Conservation (phyloP, 805 yeast species). For the Candida sithepensis region DNA sequence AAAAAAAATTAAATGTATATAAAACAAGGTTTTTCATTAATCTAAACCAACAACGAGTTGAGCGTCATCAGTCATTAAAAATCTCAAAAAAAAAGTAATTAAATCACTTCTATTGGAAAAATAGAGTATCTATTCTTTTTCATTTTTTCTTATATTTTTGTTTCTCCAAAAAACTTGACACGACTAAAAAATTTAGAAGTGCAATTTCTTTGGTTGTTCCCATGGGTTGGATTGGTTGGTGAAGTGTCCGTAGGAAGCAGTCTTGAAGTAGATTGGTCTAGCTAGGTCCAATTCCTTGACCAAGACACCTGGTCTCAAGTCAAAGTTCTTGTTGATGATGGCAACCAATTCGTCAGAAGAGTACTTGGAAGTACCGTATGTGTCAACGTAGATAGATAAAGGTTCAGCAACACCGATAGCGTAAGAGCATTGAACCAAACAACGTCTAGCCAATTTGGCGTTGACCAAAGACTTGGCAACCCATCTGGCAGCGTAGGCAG, state of each 20-base stretch:
- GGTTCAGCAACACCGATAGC: constrained; percentile 99
- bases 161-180: too few relatives aligned
- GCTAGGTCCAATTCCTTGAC: constrained; percentile 96
- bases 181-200: constrained; percentile 53
- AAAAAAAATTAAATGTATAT: not conserved
- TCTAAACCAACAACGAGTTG: constrained; percentile 25
- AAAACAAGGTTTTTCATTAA: not conserved
- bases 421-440: constrained; percentile 96
- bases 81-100: not conserved
- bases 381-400: constrained; percentile 93
- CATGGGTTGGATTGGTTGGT: constrained; percentile 98
- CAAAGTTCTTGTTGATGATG: constrained; percentile 91
- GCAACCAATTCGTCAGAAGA: constrained; percentile 85
- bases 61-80: constrained; percentile 20
- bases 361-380: constrained; percentile 95
- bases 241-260: constrained; percentile 99
- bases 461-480: constrained; percentile 96
- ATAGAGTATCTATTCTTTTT: not conserved
- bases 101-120: not conserved
- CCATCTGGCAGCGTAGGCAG: constrained; percentile 99
- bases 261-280: constrained; percentile 98
- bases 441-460: constrained; percentile 96
- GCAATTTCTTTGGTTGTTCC: constrained; percentile 92
- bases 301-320: constrained; percentile 98
- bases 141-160: not conserved